phyloP scores from a whole-genome alignment of 108 stramenopile species.

The Cyclotella baltica region DNA sequence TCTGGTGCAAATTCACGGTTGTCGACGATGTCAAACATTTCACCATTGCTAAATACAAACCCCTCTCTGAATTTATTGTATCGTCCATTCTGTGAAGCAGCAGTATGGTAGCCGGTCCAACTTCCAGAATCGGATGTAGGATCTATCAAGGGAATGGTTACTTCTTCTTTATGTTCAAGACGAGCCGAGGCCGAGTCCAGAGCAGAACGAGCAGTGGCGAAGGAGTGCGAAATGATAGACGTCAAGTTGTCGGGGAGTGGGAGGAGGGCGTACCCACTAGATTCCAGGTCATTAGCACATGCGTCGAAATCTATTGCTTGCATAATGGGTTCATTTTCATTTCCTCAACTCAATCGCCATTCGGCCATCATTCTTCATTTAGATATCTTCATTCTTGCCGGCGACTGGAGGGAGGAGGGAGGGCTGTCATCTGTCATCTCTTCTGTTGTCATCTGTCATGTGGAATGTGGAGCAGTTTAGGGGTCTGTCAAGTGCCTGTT shows the following conservation, averaged over 20 bases:
- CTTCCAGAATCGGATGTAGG: slow-evolving; percentile 68
- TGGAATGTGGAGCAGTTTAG: too few relatives aligned
- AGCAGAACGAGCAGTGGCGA: slow-evolving; percentile 45
- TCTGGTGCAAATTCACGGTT: slow-evolving; percentile 16
- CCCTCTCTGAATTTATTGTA: slow-evolving; percentile 83
- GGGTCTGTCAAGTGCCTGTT: too few relatives aligned
- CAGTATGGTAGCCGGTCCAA: slow-evolving; percentile 78
- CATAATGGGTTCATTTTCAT: neutral
- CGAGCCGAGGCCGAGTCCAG: slow-evolving; percentile 18
- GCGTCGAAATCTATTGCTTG: slow-evolving; percentile 8
- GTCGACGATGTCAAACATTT: slow-evolving; percentile 45
- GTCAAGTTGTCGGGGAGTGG: slow-evolving; percentile 9
- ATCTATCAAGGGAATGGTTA: slow-evolving; percentile 41
- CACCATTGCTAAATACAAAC: slow-evolving; percentile 82
- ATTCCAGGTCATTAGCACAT: slow-evolving; percentile 23
- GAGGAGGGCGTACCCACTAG: slow-evolving; percentile 26
- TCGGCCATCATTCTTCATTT: too few relatives aligned
- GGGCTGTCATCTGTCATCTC: too few relatives aligned
- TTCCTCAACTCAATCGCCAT: neutral
- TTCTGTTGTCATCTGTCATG: too few relatives aligned
- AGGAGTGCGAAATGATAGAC: slow-evolving; percentile 20
- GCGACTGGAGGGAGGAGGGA: too few relatives aligned
- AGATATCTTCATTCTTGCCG: too few relatives aligned
- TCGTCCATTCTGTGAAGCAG: slow-evolving; percentile 53
- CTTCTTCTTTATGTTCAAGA: neutral